Percentiles rank a stretch among this genome's conserved stretches.
These are phyloP conservation scores for Cladosporium sp. DNA, from an alignment of 2,329 filamentous ascomycete species.

Conservation along the genomic window DNA sequence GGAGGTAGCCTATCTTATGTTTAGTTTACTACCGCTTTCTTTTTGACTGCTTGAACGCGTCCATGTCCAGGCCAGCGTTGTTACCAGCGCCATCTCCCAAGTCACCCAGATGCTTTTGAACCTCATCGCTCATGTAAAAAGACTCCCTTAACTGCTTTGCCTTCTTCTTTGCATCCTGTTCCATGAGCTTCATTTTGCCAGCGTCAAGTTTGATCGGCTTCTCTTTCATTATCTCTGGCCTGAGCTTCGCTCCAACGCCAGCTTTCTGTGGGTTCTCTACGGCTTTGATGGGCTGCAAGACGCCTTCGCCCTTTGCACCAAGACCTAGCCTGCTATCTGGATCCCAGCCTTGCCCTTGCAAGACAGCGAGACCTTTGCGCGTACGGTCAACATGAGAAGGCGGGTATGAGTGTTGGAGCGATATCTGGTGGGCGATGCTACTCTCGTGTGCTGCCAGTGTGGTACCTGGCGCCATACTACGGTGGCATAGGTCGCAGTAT, in stretches of 20 bases:
- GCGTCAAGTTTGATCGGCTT: conserved; percentile 57
- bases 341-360: conserved; percentile 68
- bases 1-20: too few species aligned
- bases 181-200: conserved; percentile 62
- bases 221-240: conserved; percentile 51
- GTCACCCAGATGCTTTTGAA: conserved; percentile 65
- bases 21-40: neutral
- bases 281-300: conserved; percentile 69
- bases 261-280: conserved; percentile 67
- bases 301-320: conserved; percentile 63
- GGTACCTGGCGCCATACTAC: conserved; percentile 24
- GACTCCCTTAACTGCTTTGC: conserved; percentile 54
- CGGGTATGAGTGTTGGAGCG: conserved; percentile 63
- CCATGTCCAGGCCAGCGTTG: conserved; percentile 12
- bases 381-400: conserved; percentile 67
- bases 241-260: conserved; percentile 59
- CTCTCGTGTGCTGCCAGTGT: conserved; percentile 47
- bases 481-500: conserved; percentile 33
- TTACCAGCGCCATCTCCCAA: neutral
- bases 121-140: conserved; percentile 70
- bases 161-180: conserved; percentile 50
- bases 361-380: conserved; percentile 63
- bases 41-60: conserved; percentile 14
- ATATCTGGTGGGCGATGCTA: conserved; percentile 67
- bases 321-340: conserved; percentile 68